Evolutionary conservation across 352 stramenopile genomes (phyloP).

Genomic region (Phytophthora idaei): DNA sequence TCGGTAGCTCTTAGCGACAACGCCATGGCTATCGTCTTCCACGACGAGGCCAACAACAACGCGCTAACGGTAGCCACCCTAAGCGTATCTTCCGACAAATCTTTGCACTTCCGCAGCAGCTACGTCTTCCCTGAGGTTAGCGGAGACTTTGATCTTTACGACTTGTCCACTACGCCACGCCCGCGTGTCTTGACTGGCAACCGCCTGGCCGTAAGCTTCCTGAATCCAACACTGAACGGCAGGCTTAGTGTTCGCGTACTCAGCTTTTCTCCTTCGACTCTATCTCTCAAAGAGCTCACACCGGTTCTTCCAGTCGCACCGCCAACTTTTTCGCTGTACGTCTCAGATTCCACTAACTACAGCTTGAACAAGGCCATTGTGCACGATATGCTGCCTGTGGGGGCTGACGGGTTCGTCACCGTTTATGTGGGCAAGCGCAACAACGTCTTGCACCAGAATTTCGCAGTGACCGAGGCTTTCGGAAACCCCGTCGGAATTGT

Average conservation of each 20-base stretch:
- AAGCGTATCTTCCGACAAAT: constrained; percentile 30
- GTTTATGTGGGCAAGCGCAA: constrained; percentile 53
- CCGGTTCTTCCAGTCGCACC: constrained; percentile 49
- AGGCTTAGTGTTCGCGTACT: constrained; percentile 55
- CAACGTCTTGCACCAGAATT: constrained; percentile 38
- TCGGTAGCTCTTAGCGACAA: constrained; percentile 52
- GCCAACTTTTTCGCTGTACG: constrained; percentile 40
- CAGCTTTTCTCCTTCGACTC: constrained; percentile 45
- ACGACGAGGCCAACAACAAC: constrained; percentile 63
- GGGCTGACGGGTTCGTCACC: constrained; percentile 50
- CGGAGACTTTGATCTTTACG: constrained; percentile 39
- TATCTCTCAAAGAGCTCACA: constrained; percentile 55
- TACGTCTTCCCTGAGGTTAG: constrained; percentile 53
- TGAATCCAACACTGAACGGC: constrained; percentile 57
- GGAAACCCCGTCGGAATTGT: constrained; percentile 54
- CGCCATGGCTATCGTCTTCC: constrained; percentile 53
- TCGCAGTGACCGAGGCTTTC: constrained; percentile 56
- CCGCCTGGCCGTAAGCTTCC: constrained; percentile 66
- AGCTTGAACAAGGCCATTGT: constrained; percentile 34
- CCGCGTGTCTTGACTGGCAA: constrained; percentile 42
- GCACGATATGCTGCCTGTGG: constrained; percentile 49
- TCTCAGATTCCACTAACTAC: constrained; percentile 3
- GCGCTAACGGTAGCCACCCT: constrained; percentile 53
- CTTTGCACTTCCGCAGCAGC: constrained; percentile 44
- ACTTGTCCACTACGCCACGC: constrained; percentile 35